Conservation (phyloP, 768 basidiomycete species). For the Exsudoporus frostii region DNA sequence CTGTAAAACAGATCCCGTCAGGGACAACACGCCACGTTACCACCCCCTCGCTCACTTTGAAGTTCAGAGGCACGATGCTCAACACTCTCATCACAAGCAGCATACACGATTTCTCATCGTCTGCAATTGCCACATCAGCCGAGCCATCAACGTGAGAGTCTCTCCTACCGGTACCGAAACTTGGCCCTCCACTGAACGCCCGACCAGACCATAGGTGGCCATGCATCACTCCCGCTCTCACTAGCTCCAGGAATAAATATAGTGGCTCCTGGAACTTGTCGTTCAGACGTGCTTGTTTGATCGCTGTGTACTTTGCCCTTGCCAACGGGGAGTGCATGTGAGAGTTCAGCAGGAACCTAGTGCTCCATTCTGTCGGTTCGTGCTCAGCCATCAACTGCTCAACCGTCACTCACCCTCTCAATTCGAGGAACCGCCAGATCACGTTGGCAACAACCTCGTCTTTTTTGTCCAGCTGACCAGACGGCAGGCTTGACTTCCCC, state of each 20-base stretch:
- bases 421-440: conserved; percentile 96
- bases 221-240: conserved; percentile 95
- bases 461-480: conserved; percentile 81
- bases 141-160: conserved; percentile 30
- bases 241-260: conserved; percentile 91
- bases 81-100: conserved; percentile 94
- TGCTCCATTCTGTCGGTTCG: conserved; percentile 10
- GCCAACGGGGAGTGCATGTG: conserved; percentile 90
- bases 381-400: conserved; percentile 2
- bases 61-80: conserved; percentile 91
- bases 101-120: conserved; percentile 93
- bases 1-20: conserved; percentile 39
- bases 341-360: conserved; percentile 82
- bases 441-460: conserved; percentile 98
- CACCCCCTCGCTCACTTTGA: conserved; percentile 60
- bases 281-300: conserved; percentile 76
- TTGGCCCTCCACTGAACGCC: conserved; percentile 91
- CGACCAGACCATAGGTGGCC: conserved; percentile 86
- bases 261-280: conserved; percentile 99
- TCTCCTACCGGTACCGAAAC: conserved; percentile 77
- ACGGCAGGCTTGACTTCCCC: conserved; percentile 47
- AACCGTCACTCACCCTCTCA: conserved; percentile 66
- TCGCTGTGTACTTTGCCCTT: conserved; percentile 83
- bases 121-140: conserved; percentile 40
- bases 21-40: not conserved